phyloP scores from a whole-genome alignment of 164 flowering plant genomes.

The Aristolochia californica region DNA sequence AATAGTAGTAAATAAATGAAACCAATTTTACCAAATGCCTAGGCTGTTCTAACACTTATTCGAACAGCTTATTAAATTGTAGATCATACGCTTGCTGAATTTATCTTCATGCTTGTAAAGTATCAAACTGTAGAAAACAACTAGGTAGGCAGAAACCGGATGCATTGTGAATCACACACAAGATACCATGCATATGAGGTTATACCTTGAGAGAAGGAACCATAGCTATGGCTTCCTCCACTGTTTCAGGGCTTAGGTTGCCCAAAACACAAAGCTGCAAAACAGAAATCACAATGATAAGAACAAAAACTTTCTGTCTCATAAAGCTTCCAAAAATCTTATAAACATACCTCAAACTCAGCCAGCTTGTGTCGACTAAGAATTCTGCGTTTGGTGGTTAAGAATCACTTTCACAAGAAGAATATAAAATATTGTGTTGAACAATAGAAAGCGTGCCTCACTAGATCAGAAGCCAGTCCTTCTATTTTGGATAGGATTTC shows the following conservation, averaged over 20 bases:
- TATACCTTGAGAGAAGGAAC: constrained; percentile 91
- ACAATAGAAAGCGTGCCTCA: background rate
- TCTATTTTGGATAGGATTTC: too few relatives aligned
- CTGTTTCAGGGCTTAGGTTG: constrained; percentile 94
- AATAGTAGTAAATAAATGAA: too few relatives aligned
- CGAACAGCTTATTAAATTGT: too few relatives aligned
- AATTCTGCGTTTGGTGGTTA: constrained; percentile 55
- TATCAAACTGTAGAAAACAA: too few relatives aligned
- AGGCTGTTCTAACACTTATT: too few relatives aligned
- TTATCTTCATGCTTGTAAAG: too few relatives aligned
- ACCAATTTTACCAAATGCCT: too few relatives aligned
- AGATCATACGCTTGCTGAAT: too few relatives aligned
- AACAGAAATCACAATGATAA: background rate
- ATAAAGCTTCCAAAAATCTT: background rate
- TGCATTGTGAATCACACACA: too few relatives aligned
- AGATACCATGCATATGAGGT: background rate
- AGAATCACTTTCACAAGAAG: constrained; percentile 17
- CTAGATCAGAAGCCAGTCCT: too few relatives aligned
- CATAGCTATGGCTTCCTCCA: constrained; percentile 96
- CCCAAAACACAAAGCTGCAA: constrained; percentile 96
- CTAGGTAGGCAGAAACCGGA: too few relatives aligned
- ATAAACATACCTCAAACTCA: constrained; percentile 75
- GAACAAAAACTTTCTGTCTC: background rate
- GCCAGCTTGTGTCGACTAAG: constrained; percentile 81
- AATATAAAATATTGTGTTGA: background rate